Percentiles rank a stretch among this genome's conserved stretches.
Conservation (phyloP, 148 eudicot genomes). For the Cornus kousa region DNA sequence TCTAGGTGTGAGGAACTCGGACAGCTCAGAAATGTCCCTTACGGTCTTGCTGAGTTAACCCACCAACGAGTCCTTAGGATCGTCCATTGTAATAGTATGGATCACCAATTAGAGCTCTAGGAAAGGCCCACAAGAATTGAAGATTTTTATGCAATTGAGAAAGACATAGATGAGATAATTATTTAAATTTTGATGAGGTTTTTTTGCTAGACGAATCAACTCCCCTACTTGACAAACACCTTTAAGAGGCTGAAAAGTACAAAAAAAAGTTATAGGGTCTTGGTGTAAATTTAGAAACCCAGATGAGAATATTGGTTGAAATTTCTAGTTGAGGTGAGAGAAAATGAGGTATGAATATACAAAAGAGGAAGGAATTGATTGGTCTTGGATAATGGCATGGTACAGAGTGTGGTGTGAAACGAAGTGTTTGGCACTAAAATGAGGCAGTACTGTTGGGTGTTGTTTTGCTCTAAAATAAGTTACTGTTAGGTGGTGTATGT, state of each 20-base stretch:
- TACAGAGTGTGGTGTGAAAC: too few relatives aligned
- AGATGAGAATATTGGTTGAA: background rate
- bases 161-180: conserved; percentile 12
- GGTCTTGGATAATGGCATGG: too few relatives aligned
- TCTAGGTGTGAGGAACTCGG: conserved; percentile 65
- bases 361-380: too few relatives aligned
- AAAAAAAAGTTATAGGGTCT: background rate
- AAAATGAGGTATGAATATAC: too few relatives aligned
- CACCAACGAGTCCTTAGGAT: conserved; percentile 27
- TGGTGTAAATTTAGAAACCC: background rate
- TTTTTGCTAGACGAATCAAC: background rate
- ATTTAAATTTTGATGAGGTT: background rate
- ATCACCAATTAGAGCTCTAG: background rate
- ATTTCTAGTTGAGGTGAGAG: too few relatives aligned
- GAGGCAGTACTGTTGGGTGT: too few relatives aligned
- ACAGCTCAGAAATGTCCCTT: conserved; percentile 50
- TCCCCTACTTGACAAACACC: background rate
- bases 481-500: too few relatives aligned
- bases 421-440: too few relatives aligned
- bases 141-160: background rate
- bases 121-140: background rate
- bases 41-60: conserved; percentile 42
- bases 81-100: conserved; percentile 33
- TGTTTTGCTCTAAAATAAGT: too few relatives aligned
- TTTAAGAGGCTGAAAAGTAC: background rate